Base-by-base conservation (phyloP, 192 early-diverging fungal species). In the Piromyces sp. region DNA sequence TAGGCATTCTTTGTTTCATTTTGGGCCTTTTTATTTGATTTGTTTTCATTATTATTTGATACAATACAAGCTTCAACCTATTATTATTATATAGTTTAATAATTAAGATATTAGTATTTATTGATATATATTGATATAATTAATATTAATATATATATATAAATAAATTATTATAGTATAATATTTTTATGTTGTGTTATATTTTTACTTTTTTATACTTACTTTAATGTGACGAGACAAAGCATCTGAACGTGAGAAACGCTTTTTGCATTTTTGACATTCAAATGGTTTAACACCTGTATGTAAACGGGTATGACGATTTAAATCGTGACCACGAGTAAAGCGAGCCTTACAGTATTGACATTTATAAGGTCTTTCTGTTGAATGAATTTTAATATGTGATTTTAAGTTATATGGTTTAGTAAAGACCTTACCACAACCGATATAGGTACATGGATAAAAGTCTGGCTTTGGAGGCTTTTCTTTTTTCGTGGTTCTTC, bases 251-350 rank as follows among this genome's bases (percentile, higher is more conserved):
- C 84, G 89, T 85, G 88, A 86, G 79, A 91, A 91, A 42, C 84
- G 51, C 81, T 90, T 90, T 17, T 82, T 80, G 81, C 90, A 91
- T 30, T 81, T 86, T 30, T 84, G 79, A 83, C 90, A 91, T 29
- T 79, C 81, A 83, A 88, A 91, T 30, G 88, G 88, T 81, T 88
- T 87, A 29, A 88, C 85, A 16, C 80, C 83, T n/a, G 83, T 86
- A 81, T 91, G 90, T 31, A 90, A 80, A 38, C 84, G 40, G 28
- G 80, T 83, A 82, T 91, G 90, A 29, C 90, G 81, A 79, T 88
- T 87, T 30, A 90, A 83, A 83, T 91, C 90, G 81, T 91, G 90
- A 36, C 84, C 84, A 22, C 90, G 82, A 30, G 86, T 81, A 81
- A 91, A 91, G 12, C 79, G 83, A 31, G 88, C 84, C 13, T 81